Conservation (phyloP, 768 basidiomycete species). For the Calocybe gangraenosa region DNA sequence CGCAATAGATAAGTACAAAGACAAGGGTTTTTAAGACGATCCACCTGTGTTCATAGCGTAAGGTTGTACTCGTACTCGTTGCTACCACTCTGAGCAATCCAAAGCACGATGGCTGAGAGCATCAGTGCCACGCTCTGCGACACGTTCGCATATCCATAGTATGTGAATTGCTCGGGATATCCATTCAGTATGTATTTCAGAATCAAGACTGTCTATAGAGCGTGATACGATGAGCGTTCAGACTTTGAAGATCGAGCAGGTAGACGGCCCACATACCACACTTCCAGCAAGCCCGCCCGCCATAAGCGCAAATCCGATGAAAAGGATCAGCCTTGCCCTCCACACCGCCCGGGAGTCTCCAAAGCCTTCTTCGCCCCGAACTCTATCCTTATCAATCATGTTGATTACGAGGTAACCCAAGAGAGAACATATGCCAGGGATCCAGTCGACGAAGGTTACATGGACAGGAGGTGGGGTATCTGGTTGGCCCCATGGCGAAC, state of each 20-base stretch:
- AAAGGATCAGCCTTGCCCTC: constrained; percentile 86
- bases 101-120: constrained; percentile 83
- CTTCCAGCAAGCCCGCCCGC: constrained; percentile 98
- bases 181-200: constrained; percentile 82
- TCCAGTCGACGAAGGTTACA: constrained; percentile 93
- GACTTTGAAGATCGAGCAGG: background rate
- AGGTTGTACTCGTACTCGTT: constrained; percentile 94
- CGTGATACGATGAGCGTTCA: background rate
- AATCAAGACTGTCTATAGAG: constrained; percentile 71
- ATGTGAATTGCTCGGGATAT: constrained; percentile 72
- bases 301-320: constrained; percentile 96
- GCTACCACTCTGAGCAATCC: constrained; percentile 84
- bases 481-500: constrained; percentile 67
- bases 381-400: constrained; percentile 90
- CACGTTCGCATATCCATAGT: constrained; percentile 96
- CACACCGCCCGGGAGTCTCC: constrained; percentile 85
- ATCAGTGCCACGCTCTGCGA: constrained; percentile 85
- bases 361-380: constrained; percentile 74
- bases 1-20: constrained; percentile 11
- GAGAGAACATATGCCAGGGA: constrained; percentile 92
- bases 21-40: background rate
- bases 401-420: constrained; percentile 92
- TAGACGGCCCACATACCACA: constrained; percentile 56
- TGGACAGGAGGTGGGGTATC: constrained; percentile 61
- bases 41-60: constrained; percentile 42